Evolutionary conservation across 306 rosid genomes (phyloP), one percentile per base, ranked within the genome.

Genomic region (Echinosophora koreensis): DNA sequence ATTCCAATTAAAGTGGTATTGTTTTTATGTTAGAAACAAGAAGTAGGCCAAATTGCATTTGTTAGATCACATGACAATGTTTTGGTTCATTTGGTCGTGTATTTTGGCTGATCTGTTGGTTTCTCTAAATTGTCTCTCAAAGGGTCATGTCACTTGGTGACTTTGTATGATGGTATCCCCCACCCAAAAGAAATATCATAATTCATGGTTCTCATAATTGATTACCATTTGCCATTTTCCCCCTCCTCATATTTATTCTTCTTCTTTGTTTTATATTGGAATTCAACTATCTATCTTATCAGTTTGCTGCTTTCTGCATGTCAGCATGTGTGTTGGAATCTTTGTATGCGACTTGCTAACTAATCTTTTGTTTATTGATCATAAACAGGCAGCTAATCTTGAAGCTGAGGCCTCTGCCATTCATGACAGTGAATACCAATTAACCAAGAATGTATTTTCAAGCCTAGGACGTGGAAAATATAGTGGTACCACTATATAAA

Each of bases 331-430:
- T 69, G 50, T 57, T 57, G 59, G 28, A 37, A 50, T 17, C 46
- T 51, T 66, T 70, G n/a, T 35, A 28, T 59, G 47, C n/a, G 42
- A 42, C 71, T 82, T 71, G 67, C 84, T 77, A 22, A 77, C 22
- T 72, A 60, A 34, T 58, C 6, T 50, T 69, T 56, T 60, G 10
- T 81, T 81, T 68, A 56, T 78, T 83, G 49, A 74, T 81, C 69
- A 63, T 83, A 57, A 82, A 80, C 90, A 95, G 99, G 99, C 96
- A 42, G 92, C 92, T 77, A 92, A 92, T 84, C 77, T 88, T 77
- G 99, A 95, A 82, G 90, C 90, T 18, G 97, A 95, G 81, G 90
- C 86, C 65, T 84, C 96, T 79, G 92, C 88, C 52, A 80, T 90
- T 75, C 96, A 87, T 54, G 86, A 83, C 73, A 86, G 92, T 60